phyloP scores from a whole-genome alignment of 805 yeast species.

The Metschnikowia kunwiensis region DNA sequence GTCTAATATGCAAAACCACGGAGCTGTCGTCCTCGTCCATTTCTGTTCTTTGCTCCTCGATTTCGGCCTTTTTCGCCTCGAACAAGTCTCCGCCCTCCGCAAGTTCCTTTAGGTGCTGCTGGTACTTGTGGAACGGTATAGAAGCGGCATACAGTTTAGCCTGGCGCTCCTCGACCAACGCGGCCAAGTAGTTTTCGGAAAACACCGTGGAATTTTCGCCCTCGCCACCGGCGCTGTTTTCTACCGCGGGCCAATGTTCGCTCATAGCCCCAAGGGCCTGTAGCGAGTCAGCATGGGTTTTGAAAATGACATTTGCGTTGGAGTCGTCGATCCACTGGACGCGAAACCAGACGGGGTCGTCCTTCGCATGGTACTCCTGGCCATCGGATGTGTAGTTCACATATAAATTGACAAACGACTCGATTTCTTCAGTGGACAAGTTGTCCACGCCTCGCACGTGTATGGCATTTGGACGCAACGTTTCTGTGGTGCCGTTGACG shows the following conservation, averaged over 20 bases:
- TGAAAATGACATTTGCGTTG: conserved; percentile 54
- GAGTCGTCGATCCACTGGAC: conserved; percentile 69
- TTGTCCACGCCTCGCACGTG: conserved; percentile 61
- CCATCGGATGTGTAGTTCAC: conserved; percentile 28
- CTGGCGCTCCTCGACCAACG: conserved; percentile 35
- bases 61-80: conserved; percentile 13
- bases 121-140: conserved; percentile 31
- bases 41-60: conserved; percentile 10
- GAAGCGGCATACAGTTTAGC: conserved; percentile 41
- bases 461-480: conserved; percentile 46
- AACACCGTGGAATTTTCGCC: conserved; percentile 5
- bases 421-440: conserved; percentile 57
- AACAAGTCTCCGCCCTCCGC: conserved; percentile 14
- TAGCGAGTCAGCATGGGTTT: conserved; percentile 39
- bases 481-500: conserved; percentile 31
- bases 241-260: conserved; percentile 16
- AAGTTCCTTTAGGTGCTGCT: conserved; percentile 15
- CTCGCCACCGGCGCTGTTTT: conserved; percentile 3
- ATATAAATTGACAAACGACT: conserved; percentile 49
- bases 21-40: conserved; percentile 42
- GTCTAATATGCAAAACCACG: conserved; percentile 43
- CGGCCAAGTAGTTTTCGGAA: conserved; percentile 20
- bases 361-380: conserved; percentile 4
- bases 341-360: conserved; percentile 36
- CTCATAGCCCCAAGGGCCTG: conserved; percentile 38